A percentile compares a stretch with the other conserved stretches of the same genome.
Evolutionary conservation across 129 eudicot species (phyloP).

Genomic region (Glebionis coronaria): DNA sequence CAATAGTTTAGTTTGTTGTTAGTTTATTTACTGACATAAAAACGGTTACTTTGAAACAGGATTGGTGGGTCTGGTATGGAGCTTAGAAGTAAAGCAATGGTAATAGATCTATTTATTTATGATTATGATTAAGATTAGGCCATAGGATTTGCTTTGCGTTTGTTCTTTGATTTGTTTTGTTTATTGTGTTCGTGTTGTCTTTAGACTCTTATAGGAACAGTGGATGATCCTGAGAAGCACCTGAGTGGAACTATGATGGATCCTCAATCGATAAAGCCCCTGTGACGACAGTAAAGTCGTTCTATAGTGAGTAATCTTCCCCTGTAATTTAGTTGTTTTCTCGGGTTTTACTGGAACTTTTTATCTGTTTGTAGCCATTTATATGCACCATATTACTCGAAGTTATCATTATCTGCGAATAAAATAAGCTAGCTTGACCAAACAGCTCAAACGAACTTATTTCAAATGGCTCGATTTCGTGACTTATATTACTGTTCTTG

Average conservation of each 20-base stretch:
- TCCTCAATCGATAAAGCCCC: slow-evolving; percentile 93
- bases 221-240: slow-evolving; percentile 58
- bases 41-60: slow-evolving; percentile 42
- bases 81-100: slow-evolving; percentile 92
- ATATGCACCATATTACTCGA: too few relatives aligned
- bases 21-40: slow-evolving; percentile 2
- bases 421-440: too few relatives aligned
- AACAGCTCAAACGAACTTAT: too few relatives aligned
- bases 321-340: neutral
- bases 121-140: neutral
- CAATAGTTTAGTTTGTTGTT: too few relatives aligned
- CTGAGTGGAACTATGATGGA: slow-evolving; percentile 90
- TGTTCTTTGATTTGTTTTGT: neutral
- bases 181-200: neutral
- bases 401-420: too few relatives aligned
- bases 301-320: slow-evolving; percentile 49
- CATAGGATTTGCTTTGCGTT: neutral
- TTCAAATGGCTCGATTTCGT: too few relatives aligned
- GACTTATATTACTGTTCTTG: slow-evolving; percentile 3
- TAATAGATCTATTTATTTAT: slow-evolving; percentile 12
- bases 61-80: slow-evolving; percentile 94
- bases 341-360: too few relatives aligned
- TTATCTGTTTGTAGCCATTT: too few relatives aligned
- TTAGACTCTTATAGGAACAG: slow-evolving; percentile 74
- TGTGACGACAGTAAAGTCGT: slow-evolving; percentile 90